These are phyloP conservation scores for Diaporthe citrichinensis DNA, from an alignment of 2,329 filamentous ascomycete genomes.

Conservation along the genomic window DNA sequence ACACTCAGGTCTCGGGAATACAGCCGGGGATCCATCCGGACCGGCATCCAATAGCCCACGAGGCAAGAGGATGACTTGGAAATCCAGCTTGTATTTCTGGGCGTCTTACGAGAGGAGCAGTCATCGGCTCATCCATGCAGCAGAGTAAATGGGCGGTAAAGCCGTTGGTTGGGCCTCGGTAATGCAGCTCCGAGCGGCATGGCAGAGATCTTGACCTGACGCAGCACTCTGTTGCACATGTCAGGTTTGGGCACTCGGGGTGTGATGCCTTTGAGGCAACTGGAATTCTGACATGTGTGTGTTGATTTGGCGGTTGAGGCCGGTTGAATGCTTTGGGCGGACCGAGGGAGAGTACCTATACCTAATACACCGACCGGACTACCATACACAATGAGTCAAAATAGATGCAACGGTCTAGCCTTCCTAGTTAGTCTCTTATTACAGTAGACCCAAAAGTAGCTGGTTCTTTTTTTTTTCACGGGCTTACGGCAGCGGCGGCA, in stretches of 20 bases:
- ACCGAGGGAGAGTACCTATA: neutral
- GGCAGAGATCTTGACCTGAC: conserved; percentile 8
- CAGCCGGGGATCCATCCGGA: neutral
- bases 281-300: neutral
- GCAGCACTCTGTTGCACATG: neutral
- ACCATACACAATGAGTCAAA: neutral
- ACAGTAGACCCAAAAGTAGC: neutral
- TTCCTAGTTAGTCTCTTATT: conserved; percentile 4
- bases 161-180: conserved; percentile 9
- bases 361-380: neutral
- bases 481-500: conserved; percentile 22
- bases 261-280: neutral
- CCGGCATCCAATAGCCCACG: neutral
- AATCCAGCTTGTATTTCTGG: neutral
- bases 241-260: neutral
- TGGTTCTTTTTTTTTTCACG: conserved; percentile 3
- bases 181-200: neutral
- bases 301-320: neutral
- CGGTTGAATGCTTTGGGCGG: neutral
- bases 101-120: conserved; percentile 12
- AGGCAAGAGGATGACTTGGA: neutral
- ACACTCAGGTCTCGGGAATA: neutral
- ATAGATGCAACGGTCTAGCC: neutral
- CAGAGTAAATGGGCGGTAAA: neutral
- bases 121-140: conserved; percentile 14